phyloP scores from a whole-genome alignment of 805 yeast genomes.

The Komagataella kurtzmanii region DNA sequence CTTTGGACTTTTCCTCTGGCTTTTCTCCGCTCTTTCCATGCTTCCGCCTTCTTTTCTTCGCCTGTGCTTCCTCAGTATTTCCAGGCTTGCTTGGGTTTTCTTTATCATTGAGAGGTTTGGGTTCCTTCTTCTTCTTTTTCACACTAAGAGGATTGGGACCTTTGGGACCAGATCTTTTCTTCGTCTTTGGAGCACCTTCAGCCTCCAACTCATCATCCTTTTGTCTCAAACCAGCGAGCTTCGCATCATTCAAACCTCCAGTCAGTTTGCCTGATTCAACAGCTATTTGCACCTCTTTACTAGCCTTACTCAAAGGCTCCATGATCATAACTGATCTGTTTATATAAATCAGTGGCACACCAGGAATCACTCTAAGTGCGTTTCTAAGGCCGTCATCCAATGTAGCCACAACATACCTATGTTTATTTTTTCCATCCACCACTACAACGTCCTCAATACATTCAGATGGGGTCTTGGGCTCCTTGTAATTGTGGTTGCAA shows the following conservation, averaged over 20 bases:
- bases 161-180: slow-evolving; percentile 57
- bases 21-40: background rate
- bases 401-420: slow-evolving; percentile 80
- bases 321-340: slow-evolving; percentile 87
- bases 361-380: slow-evolving; percentile 64
- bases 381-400: slow-evolving; percentile 64
- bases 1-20: background rate
- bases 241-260: slow-evolving; percentile 64
- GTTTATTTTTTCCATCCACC: slow-evolving; percentile 71
- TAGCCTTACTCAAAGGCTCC: slow-evolving; percentile 82
- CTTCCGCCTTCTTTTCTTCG: background rate
- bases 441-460: slow-evolving; percentile 63
- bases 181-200: slow-evolving; percentile 10
- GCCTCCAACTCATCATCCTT: slow-evolving; percentile 9
- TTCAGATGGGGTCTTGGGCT: slow-evolving; percentile 43
- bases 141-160: slow-evolving; percentile 87
- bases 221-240: slow-evolving; percentile 27
- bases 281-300: slow-evolving; percentile 30
- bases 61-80: background rate
- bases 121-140: slow-evolving; percentile 45
- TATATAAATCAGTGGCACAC: slow-evolving; percentile 80
- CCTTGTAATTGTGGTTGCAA: slow-evolving; percentile 51
- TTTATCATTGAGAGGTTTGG: background rate
- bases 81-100: background rate
- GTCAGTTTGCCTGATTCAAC: slow-evolving; percentile 59